Evolutionary conservation across 2,329 filamentous ascomycete genomes (phyloP).

Genomic region (Cladosporium velox): DNA sequence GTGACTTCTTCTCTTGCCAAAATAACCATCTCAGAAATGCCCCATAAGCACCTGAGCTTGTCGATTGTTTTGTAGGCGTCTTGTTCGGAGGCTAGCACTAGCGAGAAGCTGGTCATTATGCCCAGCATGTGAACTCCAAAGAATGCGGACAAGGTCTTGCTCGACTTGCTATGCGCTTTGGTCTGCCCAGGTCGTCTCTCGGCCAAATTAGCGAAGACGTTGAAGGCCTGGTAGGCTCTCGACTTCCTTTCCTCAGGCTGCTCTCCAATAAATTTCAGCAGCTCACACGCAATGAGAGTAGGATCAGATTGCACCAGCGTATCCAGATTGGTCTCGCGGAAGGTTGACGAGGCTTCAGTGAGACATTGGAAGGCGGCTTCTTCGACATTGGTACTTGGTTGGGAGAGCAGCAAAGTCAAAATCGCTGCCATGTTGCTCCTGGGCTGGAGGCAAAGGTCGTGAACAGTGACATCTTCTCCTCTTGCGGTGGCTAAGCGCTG

Average conservation of each 20-base stretch:
- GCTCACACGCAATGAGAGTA: conserved; percentile 73
- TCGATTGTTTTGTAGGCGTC: conserved; percentile 48
- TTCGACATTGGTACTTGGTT: conserved; percentile 63
- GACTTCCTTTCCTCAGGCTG: conserved; percentile 53
- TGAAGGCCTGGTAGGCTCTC: conserved; percentile 51
- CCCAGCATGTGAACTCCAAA: conserved; percentile 82
- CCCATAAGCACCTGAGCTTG: conserved; percentile 74
- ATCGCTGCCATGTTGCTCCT: conserved; percentile 59
- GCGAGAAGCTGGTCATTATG: conserved; percentile 79
- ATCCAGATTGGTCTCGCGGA: conserved; percentile 65
- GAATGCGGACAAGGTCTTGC: conserved; percentile 69
- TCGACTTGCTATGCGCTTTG: conserved; percentile 49
- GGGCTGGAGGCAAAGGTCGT: conserved; percentile 63
- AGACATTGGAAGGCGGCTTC: conserved; percentile 69
- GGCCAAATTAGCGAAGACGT: conserved; percentile 49
- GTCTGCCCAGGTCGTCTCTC: conserved; percentile 50
- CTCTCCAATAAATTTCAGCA: conserved; percentile 78
- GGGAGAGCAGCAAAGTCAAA: conserved; percentile 59
- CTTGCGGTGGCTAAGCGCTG: conserved; percentile 75
- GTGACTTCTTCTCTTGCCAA: conserved; percentile 72
- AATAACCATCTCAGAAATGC: conserved; percentile 84
- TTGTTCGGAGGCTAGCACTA: conserved; percentile 67
- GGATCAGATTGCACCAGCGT: conserved; percentile 74
- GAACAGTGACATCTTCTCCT: conserved; percentile 53
- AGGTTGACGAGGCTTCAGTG: conserved; percentile 67